Evolutionary conservation across 495 filamentous ascomycete species (phyloP).

Genomic region (Podospora australis): DNA sequence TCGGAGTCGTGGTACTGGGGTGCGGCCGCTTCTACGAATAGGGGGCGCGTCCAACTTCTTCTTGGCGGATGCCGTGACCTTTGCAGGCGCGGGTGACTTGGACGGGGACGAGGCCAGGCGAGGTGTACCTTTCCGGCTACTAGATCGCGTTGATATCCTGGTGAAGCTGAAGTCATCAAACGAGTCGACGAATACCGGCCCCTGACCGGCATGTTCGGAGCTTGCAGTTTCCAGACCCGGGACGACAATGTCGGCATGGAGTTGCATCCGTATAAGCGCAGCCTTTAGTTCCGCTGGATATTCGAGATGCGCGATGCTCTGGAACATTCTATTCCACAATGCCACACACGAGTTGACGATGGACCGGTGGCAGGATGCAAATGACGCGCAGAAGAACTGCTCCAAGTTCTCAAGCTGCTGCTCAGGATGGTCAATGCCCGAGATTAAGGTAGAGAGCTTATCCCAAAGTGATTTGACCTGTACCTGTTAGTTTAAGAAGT

Average conservation of each 20-base stretch:
- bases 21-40: conserved; percentile 17
- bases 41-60: conserved; percentile 24
- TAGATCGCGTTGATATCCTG: conserved; percentile 15
- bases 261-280: conserved; percentile 30
- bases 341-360: conserved; percentile 34
- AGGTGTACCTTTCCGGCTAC: conserved; percentile 17
- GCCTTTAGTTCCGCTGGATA: conserved; percentile 40
- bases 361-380: conserved; percentile 37
- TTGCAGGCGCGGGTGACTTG: conserved; percentile 23
- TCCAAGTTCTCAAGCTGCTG: conserved; percentile 35
- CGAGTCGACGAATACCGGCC: conserved; percentile 45
- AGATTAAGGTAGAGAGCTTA: conserved; percentile 28
- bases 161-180: conserved; percentile 38
- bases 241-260: conserved; percentile 35
- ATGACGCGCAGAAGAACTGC: conserved; percentile 42
- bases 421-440: conserved; percentile 22
- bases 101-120: conserved; percentile 19
- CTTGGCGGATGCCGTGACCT: conserved; percentile 18
- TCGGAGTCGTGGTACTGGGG: conserved; percentile 39
- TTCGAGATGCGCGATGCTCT: conserved; percentile 27
- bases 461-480: conserved; percentile 39
- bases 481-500: conserved; percentile 16
- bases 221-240: conserved; percentile 33
- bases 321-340: conserved; percentile 41
- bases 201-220: conserved; percentile 21